These are phyloP conservation scores for Ganoderma resinaceum DNA, from an alignment of 1,284 basidiomycete species.

Conservation along the genomic window DNA sequence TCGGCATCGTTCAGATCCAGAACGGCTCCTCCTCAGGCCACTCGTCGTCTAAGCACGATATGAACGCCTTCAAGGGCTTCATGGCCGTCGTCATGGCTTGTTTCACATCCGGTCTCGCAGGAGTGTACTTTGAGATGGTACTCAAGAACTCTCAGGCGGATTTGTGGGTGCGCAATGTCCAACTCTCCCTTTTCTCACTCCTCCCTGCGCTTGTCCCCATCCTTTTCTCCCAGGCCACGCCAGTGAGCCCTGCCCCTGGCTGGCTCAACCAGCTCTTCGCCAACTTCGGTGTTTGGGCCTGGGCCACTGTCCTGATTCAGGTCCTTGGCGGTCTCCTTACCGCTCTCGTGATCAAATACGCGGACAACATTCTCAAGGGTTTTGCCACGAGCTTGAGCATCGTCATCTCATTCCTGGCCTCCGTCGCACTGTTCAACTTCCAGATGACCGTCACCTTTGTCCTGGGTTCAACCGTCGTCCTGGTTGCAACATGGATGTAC, in stretches of 20 bases:
- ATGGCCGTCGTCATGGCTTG: constrained; percentile 76
- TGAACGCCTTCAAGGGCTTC: constrained; percentile 73
- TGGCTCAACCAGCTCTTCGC: constrained; percentile 65
- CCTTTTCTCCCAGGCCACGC: constrained; percentile 53
- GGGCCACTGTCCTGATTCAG: constrained; percentile 90
- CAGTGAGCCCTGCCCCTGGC: constrained; percentile 41
- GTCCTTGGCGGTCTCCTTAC: constrained; percentile 94
- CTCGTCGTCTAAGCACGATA: constrained; percentile 44
- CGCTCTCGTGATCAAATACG: constrained; percentile 88
- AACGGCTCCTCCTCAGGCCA: constrained; percentile 38
- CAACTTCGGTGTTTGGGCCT: constrained; percentile 92
- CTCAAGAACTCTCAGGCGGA: constrained; percentile 75
- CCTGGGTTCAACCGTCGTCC: constrained; percentile 84
- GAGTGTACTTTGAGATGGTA: constrained; percentile 87
- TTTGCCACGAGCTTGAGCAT: constrained; percentile 96
- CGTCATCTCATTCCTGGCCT: constrained; percentile 92
- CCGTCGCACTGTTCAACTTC: constrained; percentile 90
- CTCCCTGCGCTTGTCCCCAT: constrained; percentile 79
- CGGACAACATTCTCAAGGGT: constrained; percentile 92
- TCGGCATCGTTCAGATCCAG: constrained; percentile 93
- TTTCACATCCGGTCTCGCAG: constrained; percentile 82
- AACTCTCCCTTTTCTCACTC: constrained; percentile 80
- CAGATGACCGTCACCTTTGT: constrained; percentile 87
- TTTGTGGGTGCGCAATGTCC: constrained; percentile 83
- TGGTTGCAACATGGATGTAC: constrained; percentile 90